Conservation (phyloP, 305 asterid genomes). For the Stenogyne calaminthoides region DNA sequence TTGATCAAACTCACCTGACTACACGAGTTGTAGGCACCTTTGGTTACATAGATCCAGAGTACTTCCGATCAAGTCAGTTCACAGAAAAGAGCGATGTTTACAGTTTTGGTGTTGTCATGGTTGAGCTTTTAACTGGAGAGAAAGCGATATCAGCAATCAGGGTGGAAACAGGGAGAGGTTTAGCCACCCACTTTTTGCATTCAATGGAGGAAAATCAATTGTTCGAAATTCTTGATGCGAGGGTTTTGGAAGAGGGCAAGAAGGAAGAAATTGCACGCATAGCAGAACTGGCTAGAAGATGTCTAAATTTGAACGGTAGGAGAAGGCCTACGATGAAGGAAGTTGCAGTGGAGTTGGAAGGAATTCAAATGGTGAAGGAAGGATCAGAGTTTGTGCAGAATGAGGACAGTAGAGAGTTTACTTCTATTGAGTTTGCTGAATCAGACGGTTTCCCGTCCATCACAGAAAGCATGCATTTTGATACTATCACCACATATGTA, state of each 20-base stretch:
- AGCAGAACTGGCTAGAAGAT: constrained; percentile 32
- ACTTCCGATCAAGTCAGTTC: too few species aligned
- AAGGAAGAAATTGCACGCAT: constrained; percentile 24
- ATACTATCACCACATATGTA: background rate
- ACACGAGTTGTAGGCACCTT: too few species aligned
- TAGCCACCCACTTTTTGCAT: background rate
- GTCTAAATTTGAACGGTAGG: constrained; percentile 15
- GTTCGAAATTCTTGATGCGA: constrained; percentile 32
- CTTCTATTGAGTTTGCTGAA: constrained; percentile 15
- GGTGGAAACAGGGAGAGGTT: constrained; percentile 17
- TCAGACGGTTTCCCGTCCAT: constrained; percentile 19
- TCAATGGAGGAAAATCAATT: constrained; percentile 32
- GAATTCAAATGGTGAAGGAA: constrained; percentile 23
- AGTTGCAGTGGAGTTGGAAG: background rate
- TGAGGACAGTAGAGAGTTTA: background rate
- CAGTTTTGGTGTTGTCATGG: background rate
- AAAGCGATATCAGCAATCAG: constrained; percentile 2
- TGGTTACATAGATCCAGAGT: too few species aligned
- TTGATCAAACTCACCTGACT: too few species aligned
- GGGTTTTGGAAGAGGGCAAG: constrained; percentile 27
- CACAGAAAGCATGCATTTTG: constrained; percentile 19
- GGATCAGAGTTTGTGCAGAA: background rate
- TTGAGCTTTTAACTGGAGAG: background rate
- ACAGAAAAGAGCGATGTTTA: background rate
- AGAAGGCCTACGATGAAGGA: too few species aligned